phyloP scores from a whole-genome alignment of 2,329 filamentous ascomycete genomes.

The Hypoxylon rubiginosum region DNA sequence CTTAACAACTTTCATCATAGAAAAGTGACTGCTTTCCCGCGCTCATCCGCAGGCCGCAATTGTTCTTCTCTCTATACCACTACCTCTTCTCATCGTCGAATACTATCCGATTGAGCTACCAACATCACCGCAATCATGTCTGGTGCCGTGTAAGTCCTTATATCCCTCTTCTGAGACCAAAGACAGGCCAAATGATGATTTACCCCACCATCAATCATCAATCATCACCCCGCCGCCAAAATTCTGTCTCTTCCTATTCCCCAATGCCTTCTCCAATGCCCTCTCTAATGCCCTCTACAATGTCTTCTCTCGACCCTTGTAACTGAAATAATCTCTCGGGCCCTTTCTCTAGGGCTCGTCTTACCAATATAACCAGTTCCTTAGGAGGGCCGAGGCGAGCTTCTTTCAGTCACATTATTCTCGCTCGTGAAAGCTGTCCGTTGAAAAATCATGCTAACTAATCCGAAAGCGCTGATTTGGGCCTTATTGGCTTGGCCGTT shows the following conservation, averaged over 20 bases:
- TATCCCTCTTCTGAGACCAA: constrained; percentile 45
- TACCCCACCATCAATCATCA: constrained; percentile 40
- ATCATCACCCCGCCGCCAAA: constrained; percentile 41
- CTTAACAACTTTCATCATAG: constrained; percentile 48
- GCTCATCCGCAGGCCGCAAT: constrained; percentile 32
- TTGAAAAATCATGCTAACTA: constrained; percentile 67
- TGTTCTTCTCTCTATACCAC: constrained; percentile 37
- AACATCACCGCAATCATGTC: constrained; percentile 65
- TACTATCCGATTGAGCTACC: constrained; percentile 32
- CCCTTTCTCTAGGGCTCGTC: constrained; percentile 76
- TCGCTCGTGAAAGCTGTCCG: constrained; percentile 40
- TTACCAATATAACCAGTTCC: constrained; percentile 74
- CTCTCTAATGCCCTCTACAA: no score
- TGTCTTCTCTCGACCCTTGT: constrained; percentile 48
- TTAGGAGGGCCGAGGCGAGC: constrained; percentile 72
- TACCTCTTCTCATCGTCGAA: constrained; percentile 10
- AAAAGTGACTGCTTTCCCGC: constrained; percentile 47
- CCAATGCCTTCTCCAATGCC: constrained; percentile 40
- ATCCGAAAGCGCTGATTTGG: constrained; percentile 82
- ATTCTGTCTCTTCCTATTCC: constrained; percentile 26
- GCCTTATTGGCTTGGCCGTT: constrained; percentile 92
- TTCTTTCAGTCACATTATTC: constrained; percentile 43
- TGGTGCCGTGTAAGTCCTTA: constrained; percentile 74
- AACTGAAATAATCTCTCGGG: constrained; percentile 50
- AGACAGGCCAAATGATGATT: constrained; percentile 32